A percentile compares a stretch with the other conserved stretches of the same genome.
phyloP scores from a whole-genome alignment of 1,139 yeast species.

The Pichia sp. region DNA sequence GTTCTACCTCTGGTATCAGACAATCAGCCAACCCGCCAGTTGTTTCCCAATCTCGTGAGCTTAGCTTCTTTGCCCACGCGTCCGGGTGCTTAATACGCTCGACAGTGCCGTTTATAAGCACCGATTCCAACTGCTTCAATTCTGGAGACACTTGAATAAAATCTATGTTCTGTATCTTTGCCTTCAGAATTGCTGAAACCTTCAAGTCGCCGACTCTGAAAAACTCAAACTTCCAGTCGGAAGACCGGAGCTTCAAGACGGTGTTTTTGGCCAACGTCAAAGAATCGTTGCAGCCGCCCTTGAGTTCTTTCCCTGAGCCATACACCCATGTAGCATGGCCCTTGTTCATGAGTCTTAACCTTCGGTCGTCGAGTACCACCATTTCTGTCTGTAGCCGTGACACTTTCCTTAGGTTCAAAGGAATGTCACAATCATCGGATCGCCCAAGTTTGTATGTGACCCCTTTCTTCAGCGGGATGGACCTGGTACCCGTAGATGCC shows the following conservation, averaged over 20 bases:
- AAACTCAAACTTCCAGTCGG: conserved; percentile 7
- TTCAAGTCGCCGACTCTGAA: conserved; percentile 5
- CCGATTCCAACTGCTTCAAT: background rate
- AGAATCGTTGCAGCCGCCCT: background rate
- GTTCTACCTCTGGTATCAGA: conserved; percentile 9
- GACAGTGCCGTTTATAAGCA: conserved; percentile 2
- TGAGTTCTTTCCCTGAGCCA: background rate
- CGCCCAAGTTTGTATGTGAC: conserved; percentile 9
- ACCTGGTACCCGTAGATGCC: background rate
- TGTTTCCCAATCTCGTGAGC: conserved; percentile 10
- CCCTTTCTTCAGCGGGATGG: background rate
- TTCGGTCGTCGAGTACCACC: background rate
- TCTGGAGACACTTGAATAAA: background rate
- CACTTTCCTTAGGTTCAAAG: conserved; percentile 8
- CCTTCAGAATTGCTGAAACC: background rate
- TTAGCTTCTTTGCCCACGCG: conserved; percentile 10
- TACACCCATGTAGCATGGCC: conserved; percentile 12
- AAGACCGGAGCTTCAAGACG: conserved; percentile 5
- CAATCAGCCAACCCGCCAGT: conserved; percentile 8
- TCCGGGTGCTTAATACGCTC: background rate
- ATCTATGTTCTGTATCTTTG: background rate
- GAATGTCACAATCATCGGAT: conserved; percentile 4
- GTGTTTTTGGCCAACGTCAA: background rate
- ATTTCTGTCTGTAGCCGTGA: conserved; percentile 12
- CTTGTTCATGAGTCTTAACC: background rate